Evolutionary conservation across 306 rosid genomes (phyloP).

Genomic region (Corylus avellana): DNA sequence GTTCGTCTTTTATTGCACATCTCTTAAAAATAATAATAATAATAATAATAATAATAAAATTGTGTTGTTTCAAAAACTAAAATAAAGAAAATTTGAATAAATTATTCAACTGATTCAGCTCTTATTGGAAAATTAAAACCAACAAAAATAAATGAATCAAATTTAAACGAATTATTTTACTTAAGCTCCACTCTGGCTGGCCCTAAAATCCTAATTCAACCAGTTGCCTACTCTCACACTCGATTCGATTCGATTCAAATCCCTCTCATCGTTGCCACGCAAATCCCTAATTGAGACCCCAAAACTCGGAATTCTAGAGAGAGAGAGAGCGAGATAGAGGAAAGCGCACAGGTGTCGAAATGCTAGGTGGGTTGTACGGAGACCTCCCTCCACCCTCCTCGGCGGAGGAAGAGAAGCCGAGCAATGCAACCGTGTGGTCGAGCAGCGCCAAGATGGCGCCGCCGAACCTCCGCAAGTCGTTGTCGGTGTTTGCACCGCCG

Average conservation of each 20-base stretch:
- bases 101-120: too few species aligned
- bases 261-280: neutral
- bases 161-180: too few species aligned
- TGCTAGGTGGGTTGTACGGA: constrained; percentile 95
- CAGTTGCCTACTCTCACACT: neutral
- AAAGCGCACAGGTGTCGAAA: constrained; percentile 2
- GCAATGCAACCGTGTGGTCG: constrained; percentile 83
- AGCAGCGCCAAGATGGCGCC: constrained; percentile 97
- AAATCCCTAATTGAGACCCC: neutral
- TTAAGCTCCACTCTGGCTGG: too few species aligned
- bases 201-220: too few species aligned
- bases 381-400: constrained; percentile 98
- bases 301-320: neutral
- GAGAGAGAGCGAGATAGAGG: constrained; percentile 1
- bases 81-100: too few species aligned
- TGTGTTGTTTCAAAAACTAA: too few species aligned
- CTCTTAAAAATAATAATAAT: too few species aligned
- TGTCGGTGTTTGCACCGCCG: constrained; percentile 71
- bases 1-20: too few species aligned
- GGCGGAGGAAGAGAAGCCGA: constrained; percentile 84
- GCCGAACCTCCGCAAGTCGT: constrained; percentile 81
- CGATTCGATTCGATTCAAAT: neutral
- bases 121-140: too few species aligned
- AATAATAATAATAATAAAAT: too few species aligned
- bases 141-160: too few species aligned